Base-by-base conservation (phyloP, 352 stramenopile genomes). In the Globisporangium cylindrosporum region DNA sequence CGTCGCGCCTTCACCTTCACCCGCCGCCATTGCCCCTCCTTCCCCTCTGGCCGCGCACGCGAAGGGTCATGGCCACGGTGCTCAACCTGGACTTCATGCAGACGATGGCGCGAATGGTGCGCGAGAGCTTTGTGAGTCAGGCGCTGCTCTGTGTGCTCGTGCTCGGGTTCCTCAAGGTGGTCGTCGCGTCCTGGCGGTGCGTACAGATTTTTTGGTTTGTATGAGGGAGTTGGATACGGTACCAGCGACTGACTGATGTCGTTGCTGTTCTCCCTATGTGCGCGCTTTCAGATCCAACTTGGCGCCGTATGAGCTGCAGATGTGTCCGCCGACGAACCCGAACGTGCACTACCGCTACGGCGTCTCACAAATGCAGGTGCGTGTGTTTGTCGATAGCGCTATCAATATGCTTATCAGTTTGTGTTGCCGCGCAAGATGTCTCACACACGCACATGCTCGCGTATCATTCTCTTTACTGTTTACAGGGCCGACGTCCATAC, bases 291-390 rank as follows among this genome's bases (percentile, higher is more conserved):
- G 78, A 46, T 68, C 78, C 41, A 68, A 66, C 12, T 59, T 91
- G 36, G 67, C 81, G 64, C 78, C 86, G 27, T 93, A 83, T 72
- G 86, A 93, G 62, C 75, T 90, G 54, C 79, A 87, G 64, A 88
- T 77, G 68, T 91, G 82, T 72, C 86, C 86, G 24, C 86, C 86
- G 32, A 81, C 92, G 61, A 92, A 94, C 72, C 74, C 76, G 36
- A 87, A 84, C 64, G 80, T 90, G 36, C 79, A 87, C 70, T 95
- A 93, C 65, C 84, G 76, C 70, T 95, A 95, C 63, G 88, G 86
- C 27, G 74, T 95, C 32, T 81, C 88, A 58, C 86, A 95, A 68
- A 94, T 95, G 85, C 77, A 89, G 73, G 80, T 80, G 24, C 43
- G 34, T 9, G 32, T 58, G 2, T 54, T 8, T 68, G 4, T 32